Base-by-base conservation (phyloP, 768 basidiomycete genomes). In the Collybia mongolica region DNA sequence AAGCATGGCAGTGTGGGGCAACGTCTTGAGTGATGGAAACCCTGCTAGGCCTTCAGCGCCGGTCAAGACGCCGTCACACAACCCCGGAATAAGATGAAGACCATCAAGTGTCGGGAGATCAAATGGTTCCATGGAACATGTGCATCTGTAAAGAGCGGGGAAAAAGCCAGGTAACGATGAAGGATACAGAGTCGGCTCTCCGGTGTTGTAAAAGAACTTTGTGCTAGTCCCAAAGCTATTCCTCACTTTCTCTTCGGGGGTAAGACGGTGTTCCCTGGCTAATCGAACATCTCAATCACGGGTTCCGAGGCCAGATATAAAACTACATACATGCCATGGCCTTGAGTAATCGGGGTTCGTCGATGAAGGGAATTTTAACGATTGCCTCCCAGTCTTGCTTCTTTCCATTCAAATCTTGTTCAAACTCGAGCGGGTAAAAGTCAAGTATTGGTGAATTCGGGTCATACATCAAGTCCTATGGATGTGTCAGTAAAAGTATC, bases 331-430 rank as follows among this genome's bases (percentile, higher is more conserved):
- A 68, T 26, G 74, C 70, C 96, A 99, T 98, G 2, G 95, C 90
- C 26, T 73, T 73, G 26, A 97, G 70, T 18, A 99, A 65, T 45
- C 92, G 76, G 9, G 70, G 58, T 65, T 95, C 84, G 40, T 97
- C 86, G 53, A 99, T 98, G 68, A 99, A 99, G 0, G 97, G 97
- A 57, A 99, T 98, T 72, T 98, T 98, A 47, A 99, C 93, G 44
- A 98, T 83, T 0, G 97, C 96, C 66, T 99, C 97, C 97, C 97
- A 99, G 20, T 98, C 96, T 58, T 89, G 86, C 65, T 94, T 98
- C 80, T 99, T 99, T 26, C 97, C 97, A 58, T 99, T 98, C 63
- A 97, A 69, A 71, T 99, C 97, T 56, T 81, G 84, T 56, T 92
- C 93, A 57, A 98, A 98, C 46, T 93, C 86, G 14, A 75, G 56